Base-by-base conservation (phyloP, 2,329 filamentous ascomycete genomes). In the Diaporthe vaccinii region DNA sequence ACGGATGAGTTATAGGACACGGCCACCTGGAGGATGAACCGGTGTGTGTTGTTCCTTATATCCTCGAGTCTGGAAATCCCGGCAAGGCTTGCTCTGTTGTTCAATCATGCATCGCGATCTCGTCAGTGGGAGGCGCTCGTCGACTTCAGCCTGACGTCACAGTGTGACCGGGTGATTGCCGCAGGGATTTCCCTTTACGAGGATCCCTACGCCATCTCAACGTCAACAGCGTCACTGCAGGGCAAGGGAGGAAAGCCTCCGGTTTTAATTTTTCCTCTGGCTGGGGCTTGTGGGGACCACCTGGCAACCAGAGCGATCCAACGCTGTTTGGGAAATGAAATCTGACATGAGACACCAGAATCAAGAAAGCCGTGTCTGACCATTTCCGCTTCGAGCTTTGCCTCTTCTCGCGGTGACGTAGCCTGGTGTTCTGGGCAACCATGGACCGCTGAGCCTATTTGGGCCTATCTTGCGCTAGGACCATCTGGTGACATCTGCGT, bases 181-280 rank as follows among this genome's bases (percentile, higher is more conserved):
- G 65, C 65, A 69, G 65, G 65, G 65, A 28, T 41, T 41, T 28
- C 65, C 65, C 65, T 28, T 17, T 69, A n/a, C 34, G 65, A 69
- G 65, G 65, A 69, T 69, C 65, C 65, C 65, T 69, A 69, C 65
- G 65, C 46, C 65, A 69, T 69, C 15, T 22, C 34, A 55, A 69
- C 65, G 65, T 69, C 65, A 69, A 69, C 65, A 55, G 65, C 65
- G 65, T 55, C 65, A 69, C 49, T 41, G 34, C 15, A 25, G 31
- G 49, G 65, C 65, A 51, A 55, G 65, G 65, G 65, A 69, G 46
- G 4, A 25, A 41, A 55, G 17, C 46, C 65, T 69, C 65, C 49
- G 65, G 46, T 41, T 22, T 31, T 12, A 2, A n/a, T 44, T 49
- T 49, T 49, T 46, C 10, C 61, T 49, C 22, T 15, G 28, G 61